A percentile compares a stretch with the other conserved stretches of the same genome.
Evolutionary conservation across 371 early-diverging fungal genomes (phyloP).

Genomic region (Actinomucor elegans): DNA sequence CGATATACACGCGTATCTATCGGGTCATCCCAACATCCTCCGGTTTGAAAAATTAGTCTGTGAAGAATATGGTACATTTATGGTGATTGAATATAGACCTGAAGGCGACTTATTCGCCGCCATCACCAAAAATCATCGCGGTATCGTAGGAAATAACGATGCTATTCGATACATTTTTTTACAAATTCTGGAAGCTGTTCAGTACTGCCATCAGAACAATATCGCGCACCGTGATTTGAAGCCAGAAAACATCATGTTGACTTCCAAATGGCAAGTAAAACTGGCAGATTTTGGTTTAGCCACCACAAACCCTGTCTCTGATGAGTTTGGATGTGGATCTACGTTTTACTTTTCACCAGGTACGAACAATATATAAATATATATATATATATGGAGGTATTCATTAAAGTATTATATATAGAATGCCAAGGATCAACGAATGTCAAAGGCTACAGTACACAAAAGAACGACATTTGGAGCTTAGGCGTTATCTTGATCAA

Average conservation of each 20-base stretch:
- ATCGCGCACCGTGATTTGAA: constrained; percentile 91
- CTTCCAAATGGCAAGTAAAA: constrained; percentile 48
- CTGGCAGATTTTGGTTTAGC: constrained; percentile 82
- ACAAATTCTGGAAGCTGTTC: constrained; percentile 82
- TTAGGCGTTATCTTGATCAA: constrained; percentile 83
- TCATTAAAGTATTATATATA: too few species aligned
- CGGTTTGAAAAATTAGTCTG: constrained; percentile 69
- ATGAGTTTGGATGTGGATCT: constrained; percentile 81
- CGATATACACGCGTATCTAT: constrained; percentile 60
- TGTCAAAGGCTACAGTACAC: constrained; percentile 63
- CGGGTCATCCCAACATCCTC: constrained; percentile 70
- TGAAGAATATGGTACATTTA: constrained; percentile 65
- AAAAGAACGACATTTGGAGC: constrained; percentile 83
- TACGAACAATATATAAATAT: constrained; percentile 25
- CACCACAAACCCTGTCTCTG: constrained; percentile 63
- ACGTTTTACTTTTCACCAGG: constrained; percentile 92
- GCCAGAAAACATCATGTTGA: constrained; percentile 88
- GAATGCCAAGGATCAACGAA: constrained; percentile 74
- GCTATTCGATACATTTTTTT: constrained; percentile 73
- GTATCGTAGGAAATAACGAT: constrained; percentile 56
- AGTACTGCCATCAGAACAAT: constrained; percentile 75
- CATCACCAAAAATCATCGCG: constrained; percentile 47
- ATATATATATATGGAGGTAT: too few species aligned
- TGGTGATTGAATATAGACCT: constrained; percentile 78
- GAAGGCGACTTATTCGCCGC: constrained; percentile 79